Base-by-base conservation (phyloP, 345 rosid species). In the Erysimum cheiranthoides region DNA sequence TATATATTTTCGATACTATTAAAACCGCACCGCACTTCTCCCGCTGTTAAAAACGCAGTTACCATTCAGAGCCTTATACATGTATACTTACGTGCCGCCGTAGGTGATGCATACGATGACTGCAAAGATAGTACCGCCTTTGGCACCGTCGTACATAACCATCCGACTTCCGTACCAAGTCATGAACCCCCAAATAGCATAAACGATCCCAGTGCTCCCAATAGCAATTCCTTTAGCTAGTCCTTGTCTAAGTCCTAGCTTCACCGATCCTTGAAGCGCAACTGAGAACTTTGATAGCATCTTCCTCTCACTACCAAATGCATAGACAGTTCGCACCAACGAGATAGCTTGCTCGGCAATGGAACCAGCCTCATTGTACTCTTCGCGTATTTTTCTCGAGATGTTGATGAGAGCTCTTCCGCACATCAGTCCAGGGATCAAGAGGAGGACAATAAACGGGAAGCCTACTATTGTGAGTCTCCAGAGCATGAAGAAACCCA, bases 81-180 rank as follows among this genome's bases (percentile, higher is more conserved):
- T 52, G 61, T 2, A 1, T 27, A 67, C 87, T 87, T 86, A 93
- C 98, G 80, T 80, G 81, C 96, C 98, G 60, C 98, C 98, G 52
- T 81, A 91, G 73, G 86, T 86, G 36, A 94, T 86, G 27, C 91
- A 91, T 81, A 88, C 77, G 75, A 84, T 87, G 2, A 92, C 96
- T 0, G 91, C 87, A 83, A 84, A 91, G 8, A 96, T 85, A 62
- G 86, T 88, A 56, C 98, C 98, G 31, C 98, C 98, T 76, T 93
- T 89, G 4, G 89, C 86, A 68, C 84, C 85, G 12, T 94, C 90
- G 38, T 87, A 81, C 86, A 96, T 82, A 77, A 93, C 89, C 77
- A 93, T 88, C 79, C 88, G 92, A 64, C 98, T 93, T 4, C 97
- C 98, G 10, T 93, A 93, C 98, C 98, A 93, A 80, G 85, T 86